Percentiles rank a stretch among this genome's conserved stretches.
Evolutionary conservation across 768 basidiomycete species (phyloP).

Genomic region (Termitomyces sp.): DNA sequence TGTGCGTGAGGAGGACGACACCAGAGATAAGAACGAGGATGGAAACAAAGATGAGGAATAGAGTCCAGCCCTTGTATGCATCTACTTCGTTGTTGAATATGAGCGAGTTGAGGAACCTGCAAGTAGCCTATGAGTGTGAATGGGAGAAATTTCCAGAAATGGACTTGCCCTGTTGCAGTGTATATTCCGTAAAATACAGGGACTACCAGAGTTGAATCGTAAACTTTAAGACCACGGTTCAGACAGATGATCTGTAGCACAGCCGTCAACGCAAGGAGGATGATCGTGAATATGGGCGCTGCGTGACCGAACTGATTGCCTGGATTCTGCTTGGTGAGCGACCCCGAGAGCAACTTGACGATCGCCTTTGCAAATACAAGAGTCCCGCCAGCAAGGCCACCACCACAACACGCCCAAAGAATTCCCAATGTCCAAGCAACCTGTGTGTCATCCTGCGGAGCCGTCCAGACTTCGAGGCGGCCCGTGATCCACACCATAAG

Average conservation of each 20-base stretch:
- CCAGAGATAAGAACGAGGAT: constrained; percentile 86
- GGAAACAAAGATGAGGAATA: constrained; percentile 84
- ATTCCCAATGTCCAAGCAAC: constrained; percentile 91
- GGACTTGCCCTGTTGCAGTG: constrained; percentile 69
- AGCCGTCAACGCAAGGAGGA: constrained; percentile 68
- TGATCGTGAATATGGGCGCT: constrained; percentile 74
- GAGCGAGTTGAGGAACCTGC: constrained; percentile 46
- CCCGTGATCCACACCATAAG: constrained; percentile 54
- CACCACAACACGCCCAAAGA: constrained; percentile 91
- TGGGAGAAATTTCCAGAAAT: neutral
- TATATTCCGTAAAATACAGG: constrained; percentile 95
- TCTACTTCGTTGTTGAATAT: constrained; percentile 86
- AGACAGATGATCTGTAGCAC: constrained; percentile 90
- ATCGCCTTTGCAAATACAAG: constrained; percentile 78
- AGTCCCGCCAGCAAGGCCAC: constrained; percentile 84
- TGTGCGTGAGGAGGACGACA: constrained; percentile 90
- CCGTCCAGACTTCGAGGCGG: constrained; percentile 71
- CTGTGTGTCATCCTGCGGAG: constrained; percentile 77
- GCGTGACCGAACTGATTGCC: constrained; percentile 87
- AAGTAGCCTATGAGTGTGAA: neutral
- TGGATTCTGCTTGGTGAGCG: constrained; percentile 73
- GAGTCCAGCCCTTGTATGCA: constrained; percentile 84
- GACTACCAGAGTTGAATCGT: constrained; percentile 88
- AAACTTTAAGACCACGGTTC: constrained; percentile 85
- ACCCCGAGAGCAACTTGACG: constrained; percentile 77